phyloP scores from a whole-genome alignment of 495 filamentous ascomycete genomes.

The Thermothielavioides terrestris region DNA sequence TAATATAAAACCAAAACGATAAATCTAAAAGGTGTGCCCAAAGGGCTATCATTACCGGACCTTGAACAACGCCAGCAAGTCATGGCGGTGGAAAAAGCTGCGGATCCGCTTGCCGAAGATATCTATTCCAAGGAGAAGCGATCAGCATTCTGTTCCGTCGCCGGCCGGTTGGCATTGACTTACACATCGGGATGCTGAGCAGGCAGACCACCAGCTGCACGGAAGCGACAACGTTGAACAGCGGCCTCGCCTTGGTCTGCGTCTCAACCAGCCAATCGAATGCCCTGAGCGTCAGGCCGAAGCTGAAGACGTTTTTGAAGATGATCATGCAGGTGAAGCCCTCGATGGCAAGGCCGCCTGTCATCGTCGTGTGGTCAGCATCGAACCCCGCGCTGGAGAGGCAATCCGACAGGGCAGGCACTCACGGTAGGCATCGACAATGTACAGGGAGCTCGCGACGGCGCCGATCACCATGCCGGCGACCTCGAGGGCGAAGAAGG shows the following conservation, averaged over 20 bases:
- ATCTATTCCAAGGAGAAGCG: slow-evolving; percentile 41
- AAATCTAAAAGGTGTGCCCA: too few relatives aligned
- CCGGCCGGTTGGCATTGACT: too few relatives aligned
- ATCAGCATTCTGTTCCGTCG: too few relatives aligned
- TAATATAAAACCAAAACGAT: not conserved
- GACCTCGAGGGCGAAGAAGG: slow-evolving; percentile 70
- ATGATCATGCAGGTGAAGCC: slow-evolving; percentile 84
- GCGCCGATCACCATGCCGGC: slow-evolving; percentile 88
- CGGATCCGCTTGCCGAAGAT: slow-evolving; percentile 73
- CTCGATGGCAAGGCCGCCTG: slow-evolving; percentile 77
- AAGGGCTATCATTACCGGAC: slow-evolving; percentile 14
- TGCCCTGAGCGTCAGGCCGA: slow-evolving; percentile 71
- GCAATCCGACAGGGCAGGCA: slow-evolving; percentile 9
- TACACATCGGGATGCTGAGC: slow-evolving; percentile 67
- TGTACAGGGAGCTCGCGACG: slow-evolving; percentile 77
- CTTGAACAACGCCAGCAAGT: slow-evolving; percentile 53
- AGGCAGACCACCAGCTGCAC: slow-evolving; percentile 69
- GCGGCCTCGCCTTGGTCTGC: slow-evolving; percentile 45
- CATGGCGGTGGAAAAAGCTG: slow-evolving; percentile 59
- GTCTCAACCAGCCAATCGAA: slow-evolving; percentile 65
- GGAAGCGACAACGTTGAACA: slow-evolving; percentile 63
- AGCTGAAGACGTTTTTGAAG: slow-evolving; percentile 89
- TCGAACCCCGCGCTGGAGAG: not conserved
- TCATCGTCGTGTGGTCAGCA: not conserved
- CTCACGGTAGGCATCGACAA: slow-evolving; percentile 88